A percentile compares a stretch with the other conserved stretches of the same genome.
phyloP scores from a whole-genome alignment of 2,329 filamentous ascomycete genomes.

The Beauveria australis region DNA sequence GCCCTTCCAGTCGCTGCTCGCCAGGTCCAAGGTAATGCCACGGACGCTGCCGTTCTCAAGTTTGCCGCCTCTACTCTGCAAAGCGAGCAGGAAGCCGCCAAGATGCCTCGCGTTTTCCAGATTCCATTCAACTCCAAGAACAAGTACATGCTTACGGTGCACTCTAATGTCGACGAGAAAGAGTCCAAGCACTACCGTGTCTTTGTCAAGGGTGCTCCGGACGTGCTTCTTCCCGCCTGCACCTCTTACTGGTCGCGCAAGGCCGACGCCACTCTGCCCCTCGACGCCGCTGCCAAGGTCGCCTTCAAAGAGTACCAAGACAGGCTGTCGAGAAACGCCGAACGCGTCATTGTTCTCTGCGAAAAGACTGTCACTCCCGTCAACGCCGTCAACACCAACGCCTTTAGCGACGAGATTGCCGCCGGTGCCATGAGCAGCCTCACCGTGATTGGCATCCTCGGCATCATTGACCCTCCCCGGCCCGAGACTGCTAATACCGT shows the following conservation, averaged over 20 bases:
- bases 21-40: conserved; percentile 33
- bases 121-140: conserved; percentile 44
- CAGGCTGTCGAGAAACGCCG: conserved; percentile 31
- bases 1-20: conserved; percentile 27
- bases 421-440: conserved; percentile 31
- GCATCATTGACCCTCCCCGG: conserved; percentile 39
- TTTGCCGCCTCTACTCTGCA: conserved; percentile 24
- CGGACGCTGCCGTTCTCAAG: conserved; percentile 33
- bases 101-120: conserved; percentile 26
- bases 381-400: conserved; percentile 30
- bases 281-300: conserved; percentile 25
- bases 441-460: conserved; percentile 43
- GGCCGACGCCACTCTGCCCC: conserved; percentile 23
- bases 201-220: conserved; percentile 46
- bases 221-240: conserved; percentile 35
- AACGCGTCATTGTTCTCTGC: conserved; percentile 35
- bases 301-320: conserved; percentile 31
- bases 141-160: conserved; percentile 40
- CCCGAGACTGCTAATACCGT: conserved; percentile 35
- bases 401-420: conserved; percentile 41
- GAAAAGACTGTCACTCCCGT: conserved; percentile 26
- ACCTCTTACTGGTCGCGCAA: conserved; percentile 27
- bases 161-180: conserved; percentile 20
- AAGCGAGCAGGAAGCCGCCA: conserved; percentile 13
- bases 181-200: conserved; percentile 28